Percentiles rank a stretch among this genome's conserved stretches.
phyloP scores from a whole-genome alignment of 768 basidiomycete species.

The Tylopilus rubrobrunneus region DNA sequence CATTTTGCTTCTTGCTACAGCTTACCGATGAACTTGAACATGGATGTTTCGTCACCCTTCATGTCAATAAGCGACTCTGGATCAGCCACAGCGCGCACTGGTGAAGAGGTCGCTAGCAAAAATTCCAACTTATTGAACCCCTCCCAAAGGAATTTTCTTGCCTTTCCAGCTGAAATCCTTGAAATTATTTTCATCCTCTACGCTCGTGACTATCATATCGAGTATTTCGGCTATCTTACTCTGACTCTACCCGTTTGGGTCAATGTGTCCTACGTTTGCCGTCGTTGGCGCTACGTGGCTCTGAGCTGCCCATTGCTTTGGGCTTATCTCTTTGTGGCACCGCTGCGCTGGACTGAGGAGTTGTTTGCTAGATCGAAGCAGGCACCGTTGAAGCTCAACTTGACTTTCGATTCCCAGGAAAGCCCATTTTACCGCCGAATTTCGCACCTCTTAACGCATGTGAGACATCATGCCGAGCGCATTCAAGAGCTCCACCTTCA shows the following conservation, averaged over 20 bases:
- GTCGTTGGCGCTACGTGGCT: conserved; percentile 41
- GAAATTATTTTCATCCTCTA: not conserved
- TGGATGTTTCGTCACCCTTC: too few species aligned
- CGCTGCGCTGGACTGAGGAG: conserved; percentile 35
- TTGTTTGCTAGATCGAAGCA: conserved; percentile 43
- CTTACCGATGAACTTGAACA: too few species aligned
- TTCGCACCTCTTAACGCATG: not conserved
- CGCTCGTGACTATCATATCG: not conserved
- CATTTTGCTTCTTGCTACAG: too few species aligned
- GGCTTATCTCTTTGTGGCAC: conserved; percentile 30
- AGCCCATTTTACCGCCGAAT: too few species aligned
- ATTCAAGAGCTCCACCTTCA: not conserved
- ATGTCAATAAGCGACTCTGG: too few species aligned
- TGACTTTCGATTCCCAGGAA: not conserved
- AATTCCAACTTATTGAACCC: not conserved
- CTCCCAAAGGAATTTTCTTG: not conserved
- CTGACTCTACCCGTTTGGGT: conserved; percentile 1
- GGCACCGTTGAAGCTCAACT: conserved; percentile 22
- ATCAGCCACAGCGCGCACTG: not conserved
- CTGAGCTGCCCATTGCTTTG: conserved; percentile 39
- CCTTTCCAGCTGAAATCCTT: not conserved
- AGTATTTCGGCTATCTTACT: not conserved
- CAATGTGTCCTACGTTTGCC: conserved; percentile 11
- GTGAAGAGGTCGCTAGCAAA: not conserved
- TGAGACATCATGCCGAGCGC: not conserved